Percentiles rank a stretch among this genome's conserved stretches.
These are phyloP conservation scores for Dictyostelium capitatum DNA, from an alignment of 78 protist genomes.

Conservation along the genomic window DNA sequence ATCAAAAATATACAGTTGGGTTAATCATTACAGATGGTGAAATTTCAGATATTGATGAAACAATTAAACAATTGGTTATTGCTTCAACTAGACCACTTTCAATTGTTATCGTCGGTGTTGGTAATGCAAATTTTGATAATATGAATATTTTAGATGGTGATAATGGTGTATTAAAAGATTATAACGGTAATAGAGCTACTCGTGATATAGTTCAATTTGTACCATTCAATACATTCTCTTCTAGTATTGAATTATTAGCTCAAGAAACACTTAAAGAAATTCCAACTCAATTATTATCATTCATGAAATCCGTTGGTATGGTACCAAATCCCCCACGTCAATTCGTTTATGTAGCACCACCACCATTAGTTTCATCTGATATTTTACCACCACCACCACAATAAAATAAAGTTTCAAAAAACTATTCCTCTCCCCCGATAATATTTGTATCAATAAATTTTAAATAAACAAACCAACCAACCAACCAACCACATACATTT, in stretches of 20 bases:
- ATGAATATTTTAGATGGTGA: conserved; percentile 93
- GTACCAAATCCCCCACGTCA: conserved; percentile 41
- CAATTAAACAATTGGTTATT: conserved; percentile 20
- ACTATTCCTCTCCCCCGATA: too few species aligned
- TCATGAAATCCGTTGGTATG: not conserved
- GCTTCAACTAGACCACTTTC: conserved; percentile 62
- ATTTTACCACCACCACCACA: too few species aligned
- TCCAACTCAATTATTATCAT: conserved; percentile 61
- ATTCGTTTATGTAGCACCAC: not conserved
- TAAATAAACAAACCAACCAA: too few species aligned
- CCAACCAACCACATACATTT: too few species aligned
- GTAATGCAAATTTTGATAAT: conserved; percentile 73
- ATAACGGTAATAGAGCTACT: not conserved
- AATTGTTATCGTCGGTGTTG: conserved; percentile 89
- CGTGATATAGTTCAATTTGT: conserved; percentile 92
- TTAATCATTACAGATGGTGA: conserved; percentile 88
- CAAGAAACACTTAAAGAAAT: conserved; percentile 78
- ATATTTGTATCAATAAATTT: too few species aligned
- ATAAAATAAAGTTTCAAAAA: too few species aligned
- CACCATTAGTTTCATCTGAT: not conserved
- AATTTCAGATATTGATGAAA: conserved; percentile 80
- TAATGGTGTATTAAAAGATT: conserved; percentile 13
- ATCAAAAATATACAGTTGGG: conserved; percentile 53
- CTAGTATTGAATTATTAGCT: conserved; percentile 20
- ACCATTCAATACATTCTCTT: conserved; percentile 62